Conservation (phyloP, 352 stramenopile genomes). For the Globisporangium takayamanum region DNA sequence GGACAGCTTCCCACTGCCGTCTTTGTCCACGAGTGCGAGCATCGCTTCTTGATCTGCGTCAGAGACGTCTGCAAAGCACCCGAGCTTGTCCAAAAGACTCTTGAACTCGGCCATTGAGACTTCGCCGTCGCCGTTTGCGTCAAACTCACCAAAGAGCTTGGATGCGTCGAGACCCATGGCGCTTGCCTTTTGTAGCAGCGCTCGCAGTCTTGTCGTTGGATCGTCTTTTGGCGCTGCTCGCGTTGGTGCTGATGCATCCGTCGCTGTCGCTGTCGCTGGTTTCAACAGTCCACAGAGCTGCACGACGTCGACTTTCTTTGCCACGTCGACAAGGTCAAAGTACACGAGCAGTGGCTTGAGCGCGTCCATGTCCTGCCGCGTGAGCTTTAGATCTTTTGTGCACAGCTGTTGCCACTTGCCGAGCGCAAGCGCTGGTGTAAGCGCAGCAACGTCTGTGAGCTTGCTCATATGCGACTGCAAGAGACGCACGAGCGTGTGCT, state of each 20-base stretch:
- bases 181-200: slow-evolving; percentile 30
- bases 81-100: slow-evolving; percentile 36
- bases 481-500: slow-evolving; percentile 18
- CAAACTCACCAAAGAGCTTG: slow-evolving; percentile 62
- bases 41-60: slow-evolving; percentile 38
- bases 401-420: slow-evolving; percentile 34
- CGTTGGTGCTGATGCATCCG: not conserved
- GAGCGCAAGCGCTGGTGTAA: slow-evolving; percentile 2
- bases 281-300: slow-evolving; percentile 10
- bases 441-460: slow-evolving; percentile 8
- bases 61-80: slow-evolving; percentile 34
- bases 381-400: slow-evolving; percentile 22
- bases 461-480: slow-evolving; percentile 22
- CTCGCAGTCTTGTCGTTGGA: slow-evolving; percentile 11
- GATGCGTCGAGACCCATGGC: slow-evolving; percentile 36
- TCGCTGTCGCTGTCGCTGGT: not conserved
- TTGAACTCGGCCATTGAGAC: slow-evolving; percentile 55
- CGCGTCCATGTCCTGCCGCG: slow-evolving; percentile 15
- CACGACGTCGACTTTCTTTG: slow-evolving; percentile 14
- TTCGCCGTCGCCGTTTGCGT: slow-evolving; percentile 48
- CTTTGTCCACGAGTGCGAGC: slow-evolving; percentile 36
- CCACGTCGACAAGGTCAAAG: slow-evolving; percentile 23
- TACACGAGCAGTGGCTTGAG: slow-evolving; percentile 18
- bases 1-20: slow-evolving; percentile 50
- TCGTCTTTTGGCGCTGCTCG: not conserved